Conservation (phyloP, 2,329 filamentous ascomycete species). For the Penicillium paneum region DNA sequence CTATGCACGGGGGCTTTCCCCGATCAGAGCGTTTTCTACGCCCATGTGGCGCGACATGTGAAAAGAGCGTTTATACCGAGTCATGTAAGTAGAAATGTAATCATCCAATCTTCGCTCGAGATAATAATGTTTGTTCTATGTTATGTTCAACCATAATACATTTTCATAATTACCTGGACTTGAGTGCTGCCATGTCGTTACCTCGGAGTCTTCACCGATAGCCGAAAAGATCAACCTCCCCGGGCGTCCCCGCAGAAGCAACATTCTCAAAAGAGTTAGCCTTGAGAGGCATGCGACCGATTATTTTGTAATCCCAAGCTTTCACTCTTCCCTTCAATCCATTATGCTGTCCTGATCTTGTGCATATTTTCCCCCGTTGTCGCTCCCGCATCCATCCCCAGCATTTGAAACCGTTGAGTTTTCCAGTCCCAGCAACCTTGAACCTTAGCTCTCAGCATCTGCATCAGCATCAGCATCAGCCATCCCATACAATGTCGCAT, state of each 20-base stretch:
- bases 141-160: no score
- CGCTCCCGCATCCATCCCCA: constrained; percentile 1
- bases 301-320: constrained; percentile 9
- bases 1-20: neutral
- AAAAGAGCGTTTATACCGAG: constrained; percentile 7
- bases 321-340: neutral
- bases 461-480: neutral
- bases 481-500: constrained; percentile 27
- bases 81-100: neutral
- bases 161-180: neutral
- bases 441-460: neutral
- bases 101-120: neutral
- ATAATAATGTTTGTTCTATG: no score
- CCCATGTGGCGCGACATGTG: constrained; percentile 9
- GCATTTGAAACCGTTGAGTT: neutral
- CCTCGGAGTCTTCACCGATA: constrained; percentile 33
- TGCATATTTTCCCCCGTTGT: neutral
- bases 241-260: constrained; percentile 23
- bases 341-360: constrained; percentile 3
- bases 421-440: constrained; percentile 1
- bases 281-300: constrained; percentile 5
- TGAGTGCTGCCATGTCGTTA: neutral
- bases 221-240: constrained; percentile 29
- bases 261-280: constrained; percentile 11
- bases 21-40: neutral